Evolutionary conservation across 371 early-diverging fungal species (phyloP).

Genomic region (Haplosporangium sp.): DNA sequence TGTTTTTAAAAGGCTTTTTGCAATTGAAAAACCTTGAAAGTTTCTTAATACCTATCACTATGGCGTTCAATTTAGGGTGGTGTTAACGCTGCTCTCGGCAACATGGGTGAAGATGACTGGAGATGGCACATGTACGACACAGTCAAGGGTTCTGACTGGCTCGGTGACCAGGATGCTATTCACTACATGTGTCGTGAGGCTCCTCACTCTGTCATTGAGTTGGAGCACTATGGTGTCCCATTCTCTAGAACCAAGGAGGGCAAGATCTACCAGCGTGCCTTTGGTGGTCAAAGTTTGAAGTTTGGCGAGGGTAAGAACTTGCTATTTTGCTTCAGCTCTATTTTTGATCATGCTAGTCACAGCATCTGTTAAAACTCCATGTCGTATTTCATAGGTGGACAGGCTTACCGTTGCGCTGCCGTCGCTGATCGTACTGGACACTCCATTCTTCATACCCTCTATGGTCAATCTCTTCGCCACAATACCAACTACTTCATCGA

Average conservation of each 20-base stretch:
- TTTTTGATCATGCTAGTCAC: too few relatives aligned
- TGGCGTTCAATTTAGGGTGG: conserved; percentile 77
- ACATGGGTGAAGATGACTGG: conserved; percentile 99
- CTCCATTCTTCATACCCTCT: conserved; percentile 96
- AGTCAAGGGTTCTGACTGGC: conserved; percentile 98
- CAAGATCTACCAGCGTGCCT: conserved; percentile 98
- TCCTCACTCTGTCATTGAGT: conserved; percentile 94
- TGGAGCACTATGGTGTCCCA: conserved; percentile 98
- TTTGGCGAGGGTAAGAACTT: conserved; percentile 84
- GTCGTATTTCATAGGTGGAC: conserved; percentile 76
- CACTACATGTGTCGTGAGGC: conserved; percentile 99
- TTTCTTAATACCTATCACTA: neutral
- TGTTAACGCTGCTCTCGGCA: conserved; percentile 98
- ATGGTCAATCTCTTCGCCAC: conserved; percentile 95
- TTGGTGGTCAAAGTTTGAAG: conserved; percentile 96
- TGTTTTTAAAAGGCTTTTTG: neutral
- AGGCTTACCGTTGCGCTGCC: conserved; percentile 97
- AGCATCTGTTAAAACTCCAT: too few relatives aligned
- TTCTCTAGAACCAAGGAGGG: conserved; percentile 98
- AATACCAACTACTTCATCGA: conserved; percentile 98
- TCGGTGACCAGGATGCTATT: conserved; percentile 98
- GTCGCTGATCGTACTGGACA: conserved; percentile 99
- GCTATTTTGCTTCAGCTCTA: too few relatives aligned
- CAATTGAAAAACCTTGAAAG: neutral
- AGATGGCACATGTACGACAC: conserved; percentile 99